phyloP scores from a whole-genome alignment of 371 early-diverging fungal species.

The Furculomyces boomerangus region DNA sequence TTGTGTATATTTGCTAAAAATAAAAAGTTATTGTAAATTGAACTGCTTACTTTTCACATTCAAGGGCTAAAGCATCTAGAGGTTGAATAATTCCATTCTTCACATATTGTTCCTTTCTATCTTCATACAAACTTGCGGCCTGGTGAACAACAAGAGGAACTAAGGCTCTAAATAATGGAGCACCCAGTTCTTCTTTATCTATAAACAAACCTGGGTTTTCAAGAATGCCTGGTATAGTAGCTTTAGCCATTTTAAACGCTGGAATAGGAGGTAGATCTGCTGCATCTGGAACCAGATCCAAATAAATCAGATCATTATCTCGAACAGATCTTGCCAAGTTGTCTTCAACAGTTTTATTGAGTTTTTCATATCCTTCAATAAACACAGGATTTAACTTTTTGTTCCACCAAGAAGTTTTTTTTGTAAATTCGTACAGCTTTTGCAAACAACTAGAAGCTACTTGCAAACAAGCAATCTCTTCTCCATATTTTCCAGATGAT shows the following conservation, averaged over 20 bases:
- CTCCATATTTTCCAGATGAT: conserved; percentile 56
- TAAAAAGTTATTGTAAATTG: not conserved
- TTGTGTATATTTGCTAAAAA: no score
- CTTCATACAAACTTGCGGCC: conserved; percentile 59
- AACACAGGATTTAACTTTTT: conserved; percentile 9
- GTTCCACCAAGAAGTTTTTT: conserved; percentile 15
- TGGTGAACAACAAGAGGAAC: conserved; percentile 83
- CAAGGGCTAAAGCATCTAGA: conserved; percentile 38
- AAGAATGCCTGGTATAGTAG: conserved; percentile 31
- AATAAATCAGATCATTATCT: conserved; percentile 77
- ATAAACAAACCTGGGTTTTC: conserved; percentile 23
- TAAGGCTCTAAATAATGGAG: conserved; percentile 61
- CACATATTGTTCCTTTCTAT: conserved; percentile 50
- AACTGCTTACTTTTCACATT: conserved; percentile 30
- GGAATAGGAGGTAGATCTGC: conserved; percentile 34
- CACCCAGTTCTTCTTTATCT: conserved; percentile 30
- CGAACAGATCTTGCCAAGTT: conserved; percentile 53
- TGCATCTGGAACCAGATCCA: conserved; percentile 52
- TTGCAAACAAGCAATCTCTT: conserved; percentile 57
- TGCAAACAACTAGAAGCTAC: conserved; percentile 32
- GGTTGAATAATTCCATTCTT: conserved; percentile 37
- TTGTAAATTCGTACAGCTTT: conserved; percentile 15
- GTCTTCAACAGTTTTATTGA: conserved; percentile 30
- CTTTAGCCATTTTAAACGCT: conserved; percentile 55
- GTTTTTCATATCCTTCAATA: conserved; percentile 15